phyloP scores from a whole-genome alignment of 305 asterid genomes.

The Plantago coronopus region DNA sequence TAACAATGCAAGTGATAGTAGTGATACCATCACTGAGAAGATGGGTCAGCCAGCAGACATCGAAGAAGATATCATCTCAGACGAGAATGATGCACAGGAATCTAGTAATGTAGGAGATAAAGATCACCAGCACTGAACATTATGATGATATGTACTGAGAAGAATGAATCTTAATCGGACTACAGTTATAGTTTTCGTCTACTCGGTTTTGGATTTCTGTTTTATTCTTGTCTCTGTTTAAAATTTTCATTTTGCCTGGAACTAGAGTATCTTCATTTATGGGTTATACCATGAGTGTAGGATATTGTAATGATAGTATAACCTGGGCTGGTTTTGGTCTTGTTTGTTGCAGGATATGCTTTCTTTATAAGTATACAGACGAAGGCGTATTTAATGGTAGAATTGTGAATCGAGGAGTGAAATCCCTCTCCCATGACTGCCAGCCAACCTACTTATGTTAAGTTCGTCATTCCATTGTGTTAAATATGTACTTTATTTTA shows the following conservation, averaged over 20 bases:
- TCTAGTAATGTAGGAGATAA: slow-evolving; percentile 29
- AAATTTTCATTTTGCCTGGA: slow-evolving; percentile 9
- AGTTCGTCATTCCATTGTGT: too few species aligned
- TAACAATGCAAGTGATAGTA: slow-evolving; percentile 39
- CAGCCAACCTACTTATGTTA: too few species aligned
- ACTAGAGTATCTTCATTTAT: slow-evolving; percentile 7
- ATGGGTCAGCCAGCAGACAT: slow-evolving; percentile 25
- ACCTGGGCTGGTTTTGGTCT: not conserved
- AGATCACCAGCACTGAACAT: slow-evolving; percentile 27
- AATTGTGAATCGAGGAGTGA: not conserved
- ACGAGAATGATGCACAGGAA: slow-evolving; percentile 35
- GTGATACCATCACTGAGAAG: slow-evolving; percentile 28
- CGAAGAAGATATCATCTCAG: slow-evolving; percentile 33
- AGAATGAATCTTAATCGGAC: slow-evolving; percentile 24
- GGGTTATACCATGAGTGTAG: slow-evolving; percentile 25
- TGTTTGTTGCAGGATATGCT: not conserved
- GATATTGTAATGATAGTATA: slow-evolving; percentile 29
- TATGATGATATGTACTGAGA: slow-evolving; percentile 18
- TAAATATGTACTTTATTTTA: too few species aligned
- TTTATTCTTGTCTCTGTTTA: slow-evolving; percentile 14
- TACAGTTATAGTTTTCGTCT: slow-evolving; percentile 5
- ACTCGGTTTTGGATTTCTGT: slow-evolving; percentile 3
- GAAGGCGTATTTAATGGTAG: not conserved
- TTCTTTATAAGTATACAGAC: not conserved
- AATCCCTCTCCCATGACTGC: too few species aligned